These are phyloP conservation scores for Macaranga tanarius DNA, from an alignment of 441 rosid species.

Conservation along the genomic window DNA sequence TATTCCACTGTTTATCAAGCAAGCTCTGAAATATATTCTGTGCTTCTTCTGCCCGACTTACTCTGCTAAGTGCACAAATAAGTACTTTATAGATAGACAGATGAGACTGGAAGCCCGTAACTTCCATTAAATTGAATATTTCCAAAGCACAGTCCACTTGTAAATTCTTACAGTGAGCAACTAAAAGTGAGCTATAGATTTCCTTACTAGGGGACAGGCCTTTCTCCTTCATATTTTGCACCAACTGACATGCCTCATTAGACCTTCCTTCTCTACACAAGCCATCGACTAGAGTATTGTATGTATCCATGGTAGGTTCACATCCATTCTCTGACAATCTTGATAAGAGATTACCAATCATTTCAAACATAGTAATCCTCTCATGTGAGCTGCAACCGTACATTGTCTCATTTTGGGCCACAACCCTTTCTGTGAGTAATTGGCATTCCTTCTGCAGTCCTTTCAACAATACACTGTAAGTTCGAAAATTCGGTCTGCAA, in stretches of 20 bases:
- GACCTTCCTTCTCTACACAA: slow-evolving; percentile 54
- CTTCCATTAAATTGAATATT: slow-evolving; percentile 32
- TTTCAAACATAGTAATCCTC: slow-evolving; percentile 28
- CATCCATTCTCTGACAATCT: slow-evolving; percentile 45
- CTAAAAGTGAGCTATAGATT: slow-evolving; percentile 38
- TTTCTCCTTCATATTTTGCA: slow-evolving; percentile 47
- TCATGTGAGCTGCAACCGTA: slow-evolving; percentile 34
- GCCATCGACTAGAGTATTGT: slow-evolving; percentile 39
- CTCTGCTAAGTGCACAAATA: slow-evolving; percentile 49
- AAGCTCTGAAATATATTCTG: slow-evolving; percentile 40
- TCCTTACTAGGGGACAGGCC: slow-evolving; percentile 40
- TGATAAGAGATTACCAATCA: slow-evolving; percentile 40
- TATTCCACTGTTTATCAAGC: slow-evolving; percentile 43
- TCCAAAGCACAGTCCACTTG: slow-evolving; percentile 48
- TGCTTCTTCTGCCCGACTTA: slow-evolving; percentile 40
- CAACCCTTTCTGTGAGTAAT: slow-evolving; percentile 36
- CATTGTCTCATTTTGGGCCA: slow-evolving; percentile 37
- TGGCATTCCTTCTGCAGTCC: slow-evolving; percentile 50
- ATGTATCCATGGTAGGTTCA: slow-evolving; percentile 43
- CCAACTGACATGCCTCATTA: slow-evolving; percentile 46
- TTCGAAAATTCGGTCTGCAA: slow-evolving; percentile 54
- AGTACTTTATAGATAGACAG: slow-evolving; percentile 41
- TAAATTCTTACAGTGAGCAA: slow-evolving; percentile 46
- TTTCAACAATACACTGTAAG: slow-evolving; percentile 52
- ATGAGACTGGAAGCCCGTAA: slow-evolving; percentile 30